Evolutionary conservation across 352 stramenopile genomes (phyloP).

Genomic region (Globisporangium uncinulatum): DNA sequence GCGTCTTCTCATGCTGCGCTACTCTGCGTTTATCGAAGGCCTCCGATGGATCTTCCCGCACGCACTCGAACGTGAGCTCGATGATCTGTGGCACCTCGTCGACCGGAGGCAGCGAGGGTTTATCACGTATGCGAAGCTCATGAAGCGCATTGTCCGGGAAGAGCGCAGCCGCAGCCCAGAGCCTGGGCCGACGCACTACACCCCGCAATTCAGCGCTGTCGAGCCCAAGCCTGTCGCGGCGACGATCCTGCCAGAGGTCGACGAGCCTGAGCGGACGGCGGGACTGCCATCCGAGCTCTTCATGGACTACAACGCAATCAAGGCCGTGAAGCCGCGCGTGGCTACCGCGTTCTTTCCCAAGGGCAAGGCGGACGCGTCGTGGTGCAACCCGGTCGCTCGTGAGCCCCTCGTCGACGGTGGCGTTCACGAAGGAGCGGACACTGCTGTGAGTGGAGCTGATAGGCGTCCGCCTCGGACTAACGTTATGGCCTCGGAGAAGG

Average conservation of each 20-base stretch:
- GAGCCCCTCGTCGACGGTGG: constrained; percentile 7
- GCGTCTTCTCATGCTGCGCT: constrained; percentile 16
- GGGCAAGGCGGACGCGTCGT: constrained; percentile 56
- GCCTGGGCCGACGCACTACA: constrained; percentile 65
- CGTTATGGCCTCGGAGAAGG: neutral
- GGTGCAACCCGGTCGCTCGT: constrained; percentile 61
- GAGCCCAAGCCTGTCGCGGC: constrained; percentile 29
- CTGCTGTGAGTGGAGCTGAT: neutral
- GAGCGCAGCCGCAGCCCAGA: constrained; percentile 46
- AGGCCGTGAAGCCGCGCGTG: constrained; percentile 45
- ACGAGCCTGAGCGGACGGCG: constrained; percentile 17
- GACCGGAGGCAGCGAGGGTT: constrained; percentile 13
- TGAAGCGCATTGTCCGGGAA: constrained; percentile 16
- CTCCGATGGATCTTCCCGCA: constrained; percentile 54
- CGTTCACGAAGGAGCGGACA: no score
- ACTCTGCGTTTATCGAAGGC: constrained; percentile 29
- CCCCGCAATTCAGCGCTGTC: constrained; percentile 37
- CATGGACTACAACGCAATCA: constrained; percentile 69
- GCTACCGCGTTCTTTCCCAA: constrained; percentile 45
- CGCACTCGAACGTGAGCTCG: constrained; percentile 36
- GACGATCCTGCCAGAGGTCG: constrained; percentile 44
- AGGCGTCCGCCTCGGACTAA: neutral
- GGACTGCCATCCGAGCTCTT: constrained; percentile 51
- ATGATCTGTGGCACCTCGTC: constrained; percentile 46
- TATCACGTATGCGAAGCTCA: constrained; percentile 16